Conservation (phyloP, 108 stramenopile species). For the Nitzschia palea region DNA sequence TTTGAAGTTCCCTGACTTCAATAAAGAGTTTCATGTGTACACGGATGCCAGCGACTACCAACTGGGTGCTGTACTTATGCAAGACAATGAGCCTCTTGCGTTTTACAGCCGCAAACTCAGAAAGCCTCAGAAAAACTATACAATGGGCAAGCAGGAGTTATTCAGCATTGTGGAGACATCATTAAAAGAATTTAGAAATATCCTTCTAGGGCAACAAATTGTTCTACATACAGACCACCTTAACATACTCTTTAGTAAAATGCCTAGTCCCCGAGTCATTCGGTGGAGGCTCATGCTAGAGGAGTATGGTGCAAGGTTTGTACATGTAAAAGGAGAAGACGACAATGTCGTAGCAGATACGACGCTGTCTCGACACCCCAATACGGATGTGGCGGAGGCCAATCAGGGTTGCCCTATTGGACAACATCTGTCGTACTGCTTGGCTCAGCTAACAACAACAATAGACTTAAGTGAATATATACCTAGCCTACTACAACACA, state of each 20-base stretch:
- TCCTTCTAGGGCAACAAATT: constrained; percentile 23
- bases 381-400: too few relatives aligned
- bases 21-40: constrained; percentile 42
- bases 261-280: constrained; percentile 33
- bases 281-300: constrained; percentile 48
- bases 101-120: constrained; percentile 37
- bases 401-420: too few relatives aligned
- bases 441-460: too few relatives aligned
- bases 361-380: constrained; percentile 3
- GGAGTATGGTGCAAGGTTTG: constrained; percentile 30
- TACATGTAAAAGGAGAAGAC: constrained; percentile 10
- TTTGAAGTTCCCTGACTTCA: constrained; percentile 32
- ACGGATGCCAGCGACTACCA: constrained; percentile 37
- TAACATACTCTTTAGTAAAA: constrained; percentile 22
- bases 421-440: too few relatives aligned
- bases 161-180: constrained; percentile 37
- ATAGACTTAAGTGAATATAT: too few relatives aligned
- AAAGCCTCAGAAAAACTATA: constrained; percentile 36
- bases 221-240: constrained; percentile 39
- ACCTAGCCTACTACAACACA: too few relatives aligned
- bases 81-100: constrained; percentile 35
- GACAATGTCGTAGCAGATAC: constrained; percentile 21
- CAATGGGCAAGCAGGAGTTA: constrained; percentile 40
- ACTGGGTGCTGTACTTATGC: constrained; percentile 43
- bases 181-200: constrained; percentile 41